Evolutionary conservation across 2,329 filamentous ascomycete genomes (phyloP), one percentile per base, ranked within the genome.

Genomic region (Arthrobotrys sinensis): DNA sequence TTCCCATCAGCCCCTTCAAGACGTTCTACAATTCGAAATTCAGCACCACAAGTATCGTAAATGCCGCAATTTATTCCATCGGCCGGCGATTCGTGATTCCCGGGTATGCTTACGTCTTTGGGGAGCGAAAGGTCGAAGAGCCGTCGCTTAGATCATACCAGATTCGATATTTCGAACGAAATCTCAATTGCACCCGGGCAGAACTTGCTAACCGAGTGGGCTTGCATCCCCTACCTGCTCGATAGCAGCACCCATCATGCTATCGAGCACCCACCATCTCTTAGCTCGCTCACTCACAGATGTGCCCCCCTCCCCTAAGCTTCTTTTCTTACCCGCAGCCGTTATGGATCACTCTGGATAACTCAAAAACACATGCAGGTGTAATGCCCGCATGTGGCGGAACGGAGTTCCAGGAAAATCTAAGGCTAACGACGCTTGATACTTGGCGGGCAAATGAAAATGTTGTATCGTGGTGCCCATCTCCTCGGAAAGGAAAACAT

Each of bases 391-490:
- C 70, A 67, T 78, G 73, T 78, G 75, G 75, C 75, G 75, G 75
- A 72, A 78, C 67, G 67, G 67, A 78, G 75, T 78, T 78, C 75
- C 75, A 78, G 75, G 75, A 72, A 78, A 77, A 72, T 63, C 62
- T 36, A 78, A 64, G 60, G 50, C 66, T 62, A 71, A 62, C 73
- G 73, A 77, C 67, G 65, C 70, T 45, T 46, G 14, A 36, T 32
- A 50, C 65, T 76, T 76, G 57, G 72, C 65, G 46, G 38, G 46
- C 28, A 45, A 43, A 52, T 32, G 16, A 62, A 55, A 43, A 64
- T 16, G 28, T 24, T 16, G 28, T 60, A 43, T 50, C 14, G 36
- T 64, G 3, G 6, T 46, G 10, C 45, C 40, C n/a, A 43, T 46
- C 32, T 65, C 53, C 57, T 65, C 60, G 68, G 48, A 73, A 46